Conservation (phyloP, 2,329 filamentous ascomycete species). For the Xylariaceae sp. region DNA sequence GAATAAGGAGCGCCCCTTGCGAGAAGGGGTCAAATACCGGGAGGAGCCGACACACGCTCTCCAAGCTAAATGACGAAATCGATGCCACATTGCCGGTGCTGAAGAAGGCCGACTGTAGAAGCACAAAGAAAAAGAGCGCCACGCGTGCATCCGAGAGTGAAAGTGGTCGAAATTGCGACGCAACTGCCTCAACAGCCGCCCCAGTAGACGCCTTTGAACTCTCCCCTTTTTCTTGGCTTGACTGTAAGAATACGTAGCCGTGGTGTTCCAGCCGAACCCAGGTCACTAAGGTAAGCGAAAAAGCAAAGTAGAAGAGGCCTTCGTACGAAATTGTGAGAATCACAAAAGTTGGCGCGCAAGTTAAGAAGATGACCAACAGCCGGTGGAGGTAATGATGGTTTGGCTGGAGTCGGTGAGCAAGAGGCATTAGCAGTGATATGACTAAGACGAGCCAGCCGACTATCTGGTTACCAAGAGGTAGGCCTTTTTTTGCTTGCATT, state of each 20-base stretch:
- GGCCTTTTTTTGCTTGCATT: slow-evolving; percentile 80
- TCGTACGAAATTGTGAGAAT: slow-evolving; percentile 98
- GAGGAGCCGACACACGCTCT: slow-evolving; percentile 84
- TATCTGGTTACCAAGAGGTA: slow-evolving; percentile 86
- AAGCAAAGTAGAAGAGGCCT: slow-evolving; percentile 92
- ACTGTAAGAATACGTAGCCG: slow-evolving; percentile 59
- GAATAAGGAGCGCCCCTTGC: slow-evolving; percentile 82
- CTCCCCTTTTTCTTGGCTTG: slow-evolving; percentile 29
- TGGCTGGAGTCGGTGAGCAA: slow-evolving; percentile 79
- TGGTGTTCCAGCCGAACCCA: slow-evolving; percentile 94
- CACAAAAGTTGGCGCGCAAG: slow-evolving; percentile 91
- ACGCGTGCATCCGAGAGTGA: slow-evolving; percentile 84
- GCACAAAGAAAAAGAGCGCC: slow-evolving; percentile 91
- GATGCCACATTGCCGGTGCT: slow-evolving; percentile 96
- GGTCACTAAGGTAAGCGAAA: slow-evolving; percentile 78
- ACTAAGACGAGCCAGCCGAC: slow-evolving; percentile 82
- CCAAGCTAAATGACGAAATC: slow-evolving; percentile 89
- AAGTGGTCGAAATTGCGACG: slow-evolving; percentile 65
- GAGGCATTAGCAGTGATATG: slow-evolving; percentile 79
- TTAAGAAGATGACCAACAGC: slow-evolving; percentile 85
- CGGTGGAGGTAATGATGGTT: slow-evolving; percentile 91
- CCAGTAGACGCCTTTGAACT: slow-evolving; percentile 29
- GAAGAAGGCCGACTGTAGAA: slow-evolving; percentile 96
- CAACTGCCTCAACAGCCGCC: slow-evolving; percentile 22
- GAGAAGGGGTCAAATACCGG: slow-evolving; percentile 94